Base-by-base conservation (phyloP, 345 rosid genomes). In the Acer campestre region DNA sequence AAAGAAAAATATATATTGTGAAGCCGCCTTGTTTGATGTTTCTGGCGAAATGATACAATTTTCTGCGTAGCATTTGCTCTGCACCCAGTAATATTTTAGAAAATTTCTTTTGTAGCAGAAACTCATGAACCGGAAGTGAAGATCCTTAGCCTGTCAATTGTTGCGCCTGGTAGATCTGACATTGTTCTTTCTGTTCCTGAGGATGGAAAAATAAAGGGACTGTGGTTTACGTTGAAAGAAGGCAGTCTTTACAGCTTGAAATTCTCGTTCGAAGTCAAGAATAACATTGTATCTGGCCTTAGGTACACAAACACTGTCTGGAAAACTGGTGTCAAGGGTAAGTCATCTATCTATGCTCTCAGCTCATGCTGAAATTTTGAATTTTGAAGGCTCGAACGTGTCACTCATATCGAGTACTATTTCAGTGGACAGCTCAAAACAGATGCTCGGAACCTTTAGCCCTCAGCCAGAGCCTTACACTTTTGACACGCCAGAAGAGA, bases 221-320 rank as follows among this genome's bases (percentile, higher is more conserved):
- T 80, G 63, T 92, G 97, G 97, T 92, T 92, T 80, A 85, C 93
- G 55, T 73, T 92, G 82, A 91, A 91, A 81, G 95, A 92, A 87
- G 95, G 93, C 38, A 85, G 90, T 79, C 91, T 68, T 38, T 91
- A 92, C 81, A 87, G 71, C 65, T 59, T 92, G 79, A 89, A 87
- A 75, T 88, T 92, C 82, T 68, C 90, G 22, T 90, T 92, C 75
- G 82, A 86, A 74, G 97, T 90, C 76, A 83, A 86, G 82, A 89
- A 90, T 78, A 92, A 92, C 92, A 92, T 92, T 79, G 97, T 90
- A 58, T 92, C 93, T 56, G 94, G 97, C 44, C 94, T 92, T 79
- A 90, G 82, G 80, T 90, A 92, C 86, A 87, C 92, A 79, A 92
- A 92, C 31, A 87, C 87, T 2, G 94, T 92, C 65, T 92, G 93